Evolutionary conservation across 2,329 filamentous ascomycete genomes (phyloP), one percentile per base, ranked within the genome.

Genomic region (Leptographium flavum): DNA sequence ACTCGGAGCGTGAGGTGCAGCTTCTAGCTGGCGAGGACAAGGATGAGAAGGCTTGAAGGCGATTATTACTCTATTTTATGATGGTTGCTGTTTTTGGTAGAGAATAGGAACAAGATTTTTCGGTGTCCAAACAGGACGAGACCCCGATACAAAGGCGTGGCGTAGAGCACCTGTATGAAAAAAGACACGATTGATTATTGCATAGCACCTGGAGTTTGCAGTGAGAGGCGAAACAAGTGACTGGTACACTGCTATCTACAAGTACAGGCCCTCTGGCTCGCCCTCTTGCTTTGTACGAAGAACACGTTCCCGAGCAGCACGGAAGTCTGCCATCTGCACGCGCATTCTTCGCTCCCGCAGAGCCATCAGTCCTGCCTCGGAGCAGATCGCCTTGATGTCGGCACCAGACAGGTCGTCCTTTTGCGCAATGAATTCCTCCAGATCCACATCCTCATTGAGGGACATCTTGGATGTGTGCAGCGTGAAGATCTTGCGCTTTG

Each of bases 391-490:
- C 67, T 96, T 94, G 73, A 98, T 96, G 65, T 98, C 92, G 31
- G 92, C 92, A 64, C 92, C 92, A 5, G 85, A 93, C 8, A 98
- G 73, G 57, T 98, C 93, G 57, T 98, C 92, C 74, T 98, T 98
- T 63, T 96, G 90, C 52, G 80, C 88, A 61, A 98, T 95, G 60
- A 98, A 96, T 66, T 98, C 92, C 56, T 98, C 92, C 39, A 98
- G 72, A 51, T 98, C 93, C n/a, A 98, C 92, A 54, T 98, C 93
- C 50, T 90, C 83, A 56, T 86, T 87, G 35, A 98, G 73, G 43
- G 79, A 94, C 92, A 98, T 98, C 76, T 98, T 98, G 60, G 85
- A 93, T 3, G 92, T 98, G 67, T 98, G 92, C 7, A 98, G 77
- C 14, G 83, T 88, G 66, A 98, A 98, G 60, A 98, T 98, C 81